These are phyloP conservation scores for Chalciporus sphaerocephalus DNA, from an alignment of 768 basidiomycete species.

Conservation along the genomic window DNA sequence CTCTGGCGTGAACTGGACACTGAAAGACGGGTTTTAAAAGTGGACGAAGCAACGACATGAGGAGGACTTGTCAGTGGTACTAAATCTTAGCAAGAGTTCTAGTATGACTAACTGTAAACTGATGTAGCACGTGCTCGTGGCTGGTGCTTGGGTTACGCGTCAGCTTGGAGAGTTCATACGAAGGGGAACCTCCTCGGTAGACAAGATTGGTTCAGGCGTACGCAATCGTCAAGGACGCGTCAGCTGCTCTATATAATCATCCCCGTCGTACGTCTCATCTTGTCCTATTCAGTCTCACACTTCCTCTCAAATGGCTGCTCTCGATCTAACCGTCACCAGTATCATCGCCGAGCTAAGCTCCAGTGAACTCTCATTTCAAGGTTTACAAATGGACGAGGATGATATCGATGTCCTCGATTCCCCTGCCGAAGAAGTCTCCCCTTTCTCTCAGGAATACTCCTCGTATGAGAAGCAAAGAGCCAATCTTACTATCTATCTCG, in stretches of 20 bases:
- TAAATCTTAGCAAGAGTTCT: neutral
- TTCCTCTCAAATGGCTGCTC: slow-evolving; percentile 21
- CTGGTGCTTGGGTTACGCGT: neutral
- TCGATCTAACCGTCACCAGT: slow-evolving; percentile 19
- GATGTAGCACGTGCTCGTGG: neutral
- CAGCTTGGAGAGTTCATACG: neutral
- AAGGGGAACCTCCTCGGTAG: too few relatives aligned
- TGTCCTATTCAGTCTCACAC: slow-evolving; percentile 10
- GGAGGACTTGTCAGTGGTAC: neutral
- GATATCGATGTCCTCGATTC: slow-evolving; percentile 44
- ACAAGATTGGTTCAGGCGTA: neutral
- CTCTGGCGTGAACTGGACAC: slow-evolving; percentile 2
- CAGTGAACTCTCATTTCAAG: slow-evolving; percentile 21
- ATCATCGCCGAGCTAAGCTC: slow-evolving; percentile 24
- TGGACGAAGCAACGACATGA: neutral
- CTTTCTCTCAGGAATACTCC: slow-evolving; percentile 27
- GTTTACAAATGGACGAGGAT: slow-evolving; percentile 54
- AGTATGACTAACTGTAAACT: too few relatives aligned
- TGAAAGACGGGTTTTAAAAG: neutral
- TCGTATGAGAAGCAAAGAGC: slow-evolving; percentile 55
- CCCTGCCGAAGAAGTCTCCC: slow-evolving; percentile 32
- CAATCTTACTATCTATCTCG: slow-evolving; percentile 61
- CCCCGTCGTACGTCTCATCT: slow-evolving; percentile 26
- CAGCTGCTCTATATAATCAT: slow-evolving; percentile 20
- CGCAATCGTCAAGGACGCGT: slow-evolving; percentile 27